Base-by-base conservation (phyloP, 495 filamentous ascomycete genomes). In the Daldinia grandis region DNA sequence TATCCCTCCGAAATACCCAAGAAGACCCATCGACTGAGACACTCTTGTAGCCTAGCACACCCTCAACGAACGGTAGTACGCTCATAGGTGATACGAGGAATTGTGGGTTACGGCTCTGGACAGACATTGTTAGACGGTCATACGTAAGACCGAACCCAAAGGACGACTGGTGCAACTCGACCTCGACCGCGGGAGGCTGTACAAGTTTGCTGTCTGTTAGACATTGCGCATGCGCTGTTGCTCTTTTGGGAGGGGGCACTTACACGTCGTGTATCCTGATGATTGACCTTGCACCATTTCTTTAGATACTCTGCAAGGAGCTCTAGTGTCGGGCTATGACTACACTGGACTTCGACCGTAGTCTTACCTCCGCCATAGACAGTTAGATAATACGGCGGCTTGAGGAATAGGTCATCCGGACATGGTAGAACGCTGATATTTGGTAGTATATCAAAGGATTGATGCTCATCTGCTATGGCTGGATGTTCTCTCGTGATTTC, bases 301-400 rank as follows among this genome's bases (percentile, higher is more conserved):
- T 74, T 77, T 8, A 82, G 62, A 47, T 81, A 82, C 0, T 79
- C 76, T 1, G 76, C 69, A 31, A 83, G 64, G 6, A 83, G 37
- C 64, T 81, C 71, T 4, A 83, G 49, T 0, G 79, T 76, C 24
- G 76, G 74, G 44, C 79, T 81, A 53, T 83, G 81, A 40, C 80
- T 82, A 53, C 76, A 73, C 12, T 80, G 75, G 6, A 84, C 42
- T 33, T 78, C 73, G 30, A 82, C 70, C 0, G 55, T 17, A 4
- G 28, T 30, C 21, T 54, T 54, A 5, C 70, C 53, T 6, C 30
- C 42, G 9, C 54, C 54, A 17, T 58, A 60, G 3, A 83, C 60
- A 10, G 63, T 68, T 21, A 84, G 78, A 53, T 82, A 71, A 47
- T 83, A 84, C 8, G 81, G 81, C 5, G 81, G 78, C 10, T 62